A percentile compares a stretch with the other conserved stretches of the same genome.
These are phyloP conservation scores for Pochonia chlamydosporia DNA, from an alignment of 2,329 filamentous ascomycete genomes.

Conservation along the genomic window DNA sequence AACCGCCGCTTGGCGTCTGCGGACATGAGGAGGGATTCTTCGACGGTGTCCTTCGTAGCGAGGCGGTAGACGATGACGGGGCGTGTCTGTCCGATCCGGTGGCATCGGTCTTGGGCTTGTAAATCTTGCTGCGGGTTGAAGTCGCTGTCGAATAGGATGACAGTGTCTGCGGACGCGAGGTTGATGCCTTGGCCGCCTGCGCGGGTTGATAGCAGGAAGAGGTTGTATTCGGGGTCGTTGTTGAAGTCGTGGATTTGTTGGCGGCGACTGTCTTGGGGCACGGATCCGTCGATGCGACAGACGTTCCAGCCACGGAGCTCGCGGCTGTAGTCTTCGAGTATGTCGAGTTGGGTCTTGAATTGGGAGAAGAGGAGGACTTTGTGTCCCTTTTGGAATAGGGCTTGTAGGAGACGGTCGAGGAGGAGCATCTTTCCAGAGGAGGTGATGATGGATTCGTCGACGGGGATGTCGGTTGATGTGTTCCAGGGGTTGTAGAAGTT, in stretches of 20 bases:
- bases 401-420: conserved; percentile 76
- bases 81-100: conserved; percentile 87
- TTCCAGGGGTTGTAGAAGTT: conserved; percentile 95
- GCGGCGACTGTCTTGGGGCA: conserved; percentile 67
- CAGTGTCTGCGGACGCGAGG: conserved; percentile 83
- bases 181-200: conserved; percentile 96
- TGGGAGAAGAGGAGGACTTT: conserved; percentile 96
- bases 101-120: conserved; percentile 91
- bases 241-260: conserved; percentile 72
- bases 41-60: conserved; percentile 87
- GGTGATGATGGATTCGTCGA: conserved; percentile 79
- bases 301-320: conserved; percentile 73
- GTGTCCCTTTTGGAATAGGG: conserved; percentile 67
- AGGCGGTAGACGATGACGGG: conserved; percentile 93
- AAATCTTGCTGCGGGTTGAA: conserved; percentile 98
- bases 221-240: conserved; percentile 53
- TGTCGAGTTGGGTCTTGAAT: conserved; percentile 90
- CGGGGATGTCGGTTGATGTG: conserved; percentile 46
- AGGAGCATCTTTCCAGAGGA: conserved; percentile 94
- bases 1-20: conserved; percentile 88
- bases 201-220: conserved; percentile 86
- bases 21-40: conserved; percentile 78
- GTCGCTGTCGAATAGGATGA: conserved; percentile 81
- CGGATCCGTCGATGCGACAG: conserved; percentile 86
- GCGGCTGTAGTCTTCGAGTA: conserved; percentile 77